Evolutionary conservation across 768 basidiomycete genomes (phyloP).

Genomic region (Auriscalpium vulgare): DNA sequence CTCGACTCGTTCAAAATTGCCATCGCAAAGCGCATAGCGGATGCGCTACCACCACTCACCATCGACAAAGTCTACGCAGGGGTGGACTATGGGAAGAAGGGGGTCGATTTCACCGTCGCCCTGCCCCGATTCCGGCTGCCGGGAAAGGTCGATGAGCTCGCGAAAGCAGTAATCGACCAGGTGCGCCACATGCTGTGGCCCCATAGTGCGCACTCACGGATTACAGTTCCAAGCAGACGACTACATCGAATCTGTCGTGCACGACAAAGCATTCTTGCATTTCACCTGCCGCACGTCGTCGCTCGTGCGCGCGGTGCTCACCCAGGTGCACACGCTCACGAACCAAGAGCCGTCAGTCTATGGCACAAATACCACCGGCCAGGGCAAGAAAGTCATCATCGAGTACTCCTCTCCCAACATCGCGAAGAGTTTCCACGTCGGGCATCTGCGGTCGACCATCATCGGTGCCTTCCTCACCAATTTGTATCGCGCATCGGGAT

Average conservation of each 20-base stretch:
- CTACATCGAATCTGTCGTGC: slow-evolving; percentile 60
- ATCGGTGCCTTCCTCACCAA: slow-evolving; percentile 94
- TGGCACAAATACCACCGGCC: slow-evolving; percentile 70
- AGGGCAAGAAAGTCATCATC: slow-evolving; percentile 77
- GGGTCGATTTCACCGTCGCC: slow-evolving; percentile 88
- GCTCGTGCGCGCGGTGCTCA: slow-evolving; percentile 59
- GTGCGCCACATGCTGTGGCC: slow-evolving; percentile 28
- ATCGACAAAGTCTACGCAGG: slow-evolving; percentile 76
- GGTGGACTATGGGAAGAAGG: slow-evolving; percentile 88
- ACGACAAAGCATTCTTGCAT: slow-evolving; percentile 76
- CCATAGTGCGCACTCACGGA: neutral
- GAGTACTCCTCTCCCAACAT: slow-evolving; percentile 98
- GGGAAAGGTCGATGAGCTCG: slow-evolving; percentile 72
- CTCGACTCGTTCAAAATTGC: slow-evolving; percentile 78
- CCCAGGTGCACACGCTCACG: slow-evolving; percentile 68
- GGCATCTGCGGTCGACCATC: slow-evolving; percentile 95
- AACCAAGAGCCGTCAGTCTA: slow-evolving; percentile 61
- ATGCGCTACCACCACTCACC: slow-evolving; percentile 54
- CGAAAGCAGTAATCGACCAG: slow-evolving; percentile 60
- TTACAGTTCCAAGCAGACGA: slow-evolving; percentile 78
- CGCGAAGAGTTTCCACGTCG: slow-evolving; percentile 97
- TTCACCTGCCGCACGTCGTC: slow-evolving; percentile 64
- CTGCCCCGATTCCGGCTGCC: slow-evolving; percentile 85
- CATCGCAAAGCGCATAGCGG: slow-evolving; percentile 64
- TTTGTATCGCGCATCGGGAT: slow-evolving; percentile 86